Evolutionary conservation across 2,329 filamentous ascomycete species (phyloP).

Genomic region (Verticillium isaacii): DNA sequence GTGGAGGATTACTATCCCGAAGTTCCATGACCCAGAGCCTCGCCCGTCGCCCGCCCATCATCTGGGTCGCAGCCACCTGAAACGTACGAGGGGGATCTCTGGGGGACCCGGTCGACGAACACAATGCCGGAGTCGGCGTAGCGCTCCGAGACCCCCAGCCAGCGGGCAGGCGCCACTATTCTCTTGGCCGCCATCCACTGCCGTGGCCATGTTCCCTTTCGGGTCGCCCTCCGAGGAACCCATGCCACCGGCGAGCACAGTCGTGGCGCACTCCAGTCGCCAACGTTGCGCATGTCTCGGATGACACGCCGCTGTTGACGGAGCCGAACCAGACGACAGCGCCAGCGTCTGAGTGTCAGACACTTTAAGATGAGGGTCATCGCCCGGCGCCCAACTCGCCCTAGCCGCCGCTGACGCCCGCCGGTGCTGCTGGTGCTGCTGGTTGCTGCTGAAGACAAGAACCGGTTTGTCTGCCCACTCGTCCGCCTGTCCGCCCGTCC

Average conservation of each 20-base stretch:
- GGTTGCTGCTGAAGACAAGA: too few relatives aligned
- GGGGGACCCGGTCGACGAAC: not conserved
- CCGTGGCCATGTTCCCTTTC: not conserved
- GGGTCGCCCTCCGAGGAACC: not conserved
- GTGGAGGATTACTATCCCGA: not conserved
- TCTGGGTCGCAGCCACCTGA: not conserved
- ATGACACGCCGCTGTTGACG: not conserved
- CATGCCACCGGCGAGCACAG: not conserved
- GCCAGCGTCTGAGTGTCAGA: not conserved
- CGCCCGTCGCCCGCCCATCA: not conserved
- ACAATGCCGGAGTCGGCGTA: not conserved
- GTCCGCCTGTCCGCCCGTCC: too few relatives aligned
- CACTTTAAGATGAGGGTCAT: not conserved
- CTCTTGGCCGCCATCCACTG: not conserved
- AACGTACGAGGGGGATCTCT: not conserved
- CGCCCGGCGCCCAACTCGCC: not conserved
- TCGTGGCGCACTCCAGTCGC: not conserved
- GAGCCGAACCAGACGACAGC: not conserved
- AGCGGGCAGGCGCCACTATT: not conserved
- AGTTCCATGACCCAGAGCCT: not conserved
- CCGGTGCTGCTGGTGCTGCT: too few relatives aligned
- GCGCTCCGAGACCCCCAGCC: not conserved
- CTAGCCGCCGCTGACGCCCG: not conserved
- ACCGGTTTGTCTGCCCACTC: too few relatives aligned
- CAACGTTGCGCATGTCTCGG: not conserved